These are phyloP conservation scores for Metroxylon sagu DNA, from an alignment of 176 grass and related monocot species.

Conservation along the genomic window DNA sequence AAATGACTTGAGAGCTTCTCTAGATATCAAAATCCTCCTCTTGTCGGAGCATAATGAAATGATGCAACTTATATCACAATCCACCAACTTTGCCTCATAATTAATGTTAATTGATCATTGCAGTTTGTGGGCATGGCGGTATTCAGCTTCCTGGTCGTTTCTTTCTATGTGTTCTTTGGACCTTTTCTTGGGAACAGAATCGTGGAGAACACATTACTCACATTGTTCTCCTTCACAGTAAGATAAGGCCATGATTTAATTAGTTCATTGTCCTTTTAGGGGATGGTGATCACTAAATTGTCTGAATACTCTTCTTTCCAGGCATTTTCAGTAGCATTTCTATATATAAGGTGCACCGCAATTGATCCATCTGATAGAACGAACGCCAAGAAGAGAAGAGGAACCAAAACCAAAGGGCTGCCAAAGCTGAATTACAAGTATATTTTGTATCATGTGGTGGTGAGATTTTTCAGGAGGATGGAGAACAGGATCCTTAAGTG, in stretches of 20 bases:
- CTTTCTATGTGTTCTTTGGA: conserved; percentile 67
- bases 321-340: conserved; percentile 36
- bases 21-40: too few relatives aligned
- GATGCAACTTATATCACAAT: too few relatives aligned
- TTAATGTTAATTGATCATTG: background rate
- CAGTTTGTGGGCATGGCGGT: conserved; percentile 64
- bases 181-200: conserved; percentile 56
- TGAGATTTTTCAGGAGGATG: conserved; percentile 38
- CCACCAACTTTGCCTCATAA: background rate
- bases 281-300: background rate
- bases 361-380: conserved; percentile 74
- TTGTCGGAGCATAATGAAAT: too few relatives aligned
- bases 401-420: conserved; percentile 29
- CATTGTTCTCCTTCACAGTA: conserved; percentile 62
- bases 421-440: conserved; percentile 72
- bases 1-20: too few relatives aligned
- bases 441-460: conserved; percentile 52
- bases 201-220: conserved; percentile 44
- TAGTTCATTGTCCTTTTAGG: too few relatives aligned
- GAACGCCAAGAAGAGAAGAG: conserved; percentile 42
- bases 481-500: conserved; percentile 54
- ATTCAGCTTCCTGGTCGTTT: conserved; percentile 53
- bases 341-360: conserved; percentile 73
- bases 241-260: background rate
- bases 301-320: conserved; percentile 6